Percentiles rank a stretch among this genome's conserved stretches.
Conservation (phyloP, 164 flowering plant genomes). For the Echeveria elegans region DNA sequence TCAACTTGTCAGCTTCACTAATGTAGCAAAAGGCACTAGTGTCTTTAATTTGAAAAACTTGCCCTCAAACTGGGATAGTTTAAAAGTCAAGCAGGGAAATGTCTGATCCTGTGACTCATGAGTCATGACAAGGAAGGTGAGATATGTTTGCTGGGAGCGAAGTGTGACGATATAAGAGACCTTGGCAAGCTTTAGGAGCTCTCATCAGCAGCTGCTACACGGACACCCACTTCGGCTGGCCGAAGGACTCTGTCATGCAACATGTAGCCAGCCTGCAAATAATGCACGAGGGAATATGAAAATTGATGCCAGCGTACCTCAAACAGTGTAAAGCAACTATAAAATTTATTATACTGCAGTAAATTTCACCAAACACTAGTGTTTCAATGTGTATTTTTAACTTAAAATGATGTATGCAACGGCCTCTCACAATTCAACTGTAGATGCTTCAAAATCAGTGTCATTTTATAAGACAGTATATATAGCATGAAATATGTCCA, state of each 20-base stretch:
- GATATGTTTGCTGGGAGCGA: not conserved
- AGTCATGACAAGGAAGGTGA: not conserved
- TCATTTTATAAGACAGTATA: too few species aligned
- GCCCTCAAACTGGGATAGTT: not conserved
- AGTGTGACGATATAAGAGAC: not conserved
- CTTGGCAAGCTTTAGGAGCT: conserved; percentile 4
- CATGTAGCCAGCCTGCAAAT: conserved; percentile 65
- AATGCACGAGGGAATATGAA: conserved; percentile 1
- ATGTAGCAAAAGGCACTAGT: not conserved
- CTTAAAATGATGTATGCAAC: too few species aligned
- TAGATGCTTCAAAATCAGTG: too few species aligned
- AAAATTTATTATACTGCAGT: not conserved
- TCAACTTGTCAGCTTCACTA: not conserved
- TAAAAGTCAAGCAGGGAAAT: not conserved
- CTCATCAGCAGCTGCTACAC: conserved; percentile 20
- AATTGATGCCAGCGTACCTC: not conserved
- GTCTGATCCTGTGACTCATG: not conserved
- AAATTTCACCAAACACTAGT: not conserved
- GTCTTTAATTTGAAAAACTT: not conserved
- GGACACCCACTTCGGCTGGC: conserved; percentile 92
- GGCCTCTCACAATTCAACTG: not conserved
- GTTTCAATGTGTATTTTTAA: not conserved
- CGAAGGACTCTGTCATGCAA: conserved; percentile 68
- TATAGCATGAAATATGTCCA: too few species aligned
- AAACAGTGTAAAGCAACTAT: not conserved